Evolutionary conservation across 805 yeast genomes (phyloP).

Genomic region (Candida qinlingensis): DNA sequence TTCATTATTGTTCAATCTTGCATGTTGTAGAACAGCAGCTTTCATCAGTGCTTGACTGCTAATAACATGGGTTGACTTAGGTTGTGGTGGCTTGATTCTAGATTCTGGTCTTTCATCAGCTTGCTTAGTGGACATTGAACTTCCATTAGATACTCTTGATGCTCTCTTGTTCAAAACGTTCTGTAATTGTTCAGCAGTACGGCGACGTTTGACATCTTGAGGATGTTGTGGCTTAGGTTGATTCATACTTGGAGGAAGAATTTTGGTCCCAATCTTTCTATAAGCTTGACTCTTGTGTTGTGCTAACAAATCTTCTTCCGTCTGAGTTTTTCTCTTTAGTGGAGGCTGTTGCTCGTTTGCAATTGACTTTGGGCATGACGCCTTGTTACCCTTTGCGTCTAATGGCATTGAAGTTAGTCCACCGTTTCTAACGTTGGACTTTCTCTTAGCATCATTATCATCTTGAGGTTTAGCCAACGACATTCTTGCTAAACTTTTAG

Average conservation of each 20-base stretch:
- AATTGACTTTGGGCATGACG: constrained; percentile 17
- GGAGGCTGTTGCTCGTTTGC: constrained; percentile 9
- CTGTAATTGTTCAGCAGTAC: constrained; percentile 22
- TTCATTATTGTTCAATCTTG: constrained; percentile 20
- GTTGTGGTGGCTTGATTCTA: not conserved
- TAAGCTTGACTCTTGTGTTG: constrained; percentile 12
- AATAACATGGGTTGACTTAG: constrained; percentile 8
- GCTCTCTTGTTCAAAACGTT: constrained; percentile 20
- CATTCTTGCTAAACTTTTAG: constrained; percentile 19
- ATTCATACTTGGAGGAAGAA: constrained; percentile 16
- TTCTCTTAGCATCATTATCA: constrained; percentile 13
- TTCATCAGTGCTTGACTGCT: constrained; percentile 27
- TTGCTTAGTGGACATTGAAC: not conserved
- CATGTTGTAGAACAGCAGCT: constrained; percentile 29
- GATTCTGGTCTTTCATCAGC: not conserved
- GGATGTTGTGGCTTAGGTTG: constrained; percentile 2
- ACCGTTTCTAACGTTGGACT: constrained; percentile 16
- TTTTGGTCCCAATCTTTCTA: constrained; percentile 22
- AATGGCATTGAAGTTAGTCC: constrained; percentile 19
- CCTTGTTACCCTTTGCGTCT: constrained; percentile 13
- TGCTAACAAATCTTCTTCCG: constrained; percentile 15
- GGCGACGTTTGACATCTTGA: constrained; percentile 23
- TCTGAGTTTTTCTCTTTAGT: constrained; percentile 15
- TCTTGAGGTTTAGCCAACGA: constrained; percentile 20
- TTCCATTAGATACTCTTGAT: constrained; percentile 20